A percentile compares a stretch with the other conserved stretches of the same genome.
phyloP scores from a whole-genome alignment of 257 asterid genomes.

The Gentiana dahurica region DNA sequence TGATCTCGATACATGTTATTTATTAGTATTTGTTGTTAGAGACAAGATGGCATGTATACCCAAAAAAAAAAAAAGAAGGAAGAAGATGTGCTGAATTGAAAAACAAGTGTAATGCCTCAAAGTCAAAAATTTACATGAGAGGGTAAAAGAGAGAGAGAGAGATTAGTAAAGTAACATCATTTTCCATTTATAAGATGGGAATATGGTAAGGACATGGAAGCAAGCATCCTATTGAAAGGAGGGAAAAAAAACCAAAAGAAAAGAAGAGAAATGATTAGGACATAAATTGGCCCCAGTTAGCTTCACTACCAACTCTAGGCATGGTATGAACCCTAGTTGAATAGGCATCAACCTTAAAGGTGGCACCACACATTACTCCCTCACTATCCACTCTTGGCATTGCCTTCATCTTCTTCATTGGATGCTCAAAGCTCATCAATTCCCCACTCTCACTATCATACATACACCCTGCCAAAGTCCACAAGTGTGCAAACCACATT shows the following conservation, averaged over 20 bases:
- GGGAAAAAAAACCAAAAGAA: too few relatives aligned
- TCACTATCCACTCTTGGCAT: constrained; percentile 95
- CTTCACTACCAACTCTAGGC: constrained; percentile 96
- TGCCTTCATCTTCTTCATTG: constrained; percentile 79
- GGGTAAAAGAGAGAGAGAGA: neutral
- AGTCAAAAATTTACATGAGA: constrained; percentile 11
- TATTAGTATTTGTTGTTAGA: too few relatives aligned
- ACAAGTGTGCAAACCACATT: neutral
- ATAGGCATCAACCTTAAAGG: constrained; percentile 68
- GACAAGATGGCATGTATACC: too few relatives aligned
- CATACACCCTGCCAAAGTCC: constrained; percentile 59
- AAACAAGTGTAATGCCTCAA: constrained; percentile 3
- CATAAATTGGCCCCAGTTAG: constrained; percentile 43
- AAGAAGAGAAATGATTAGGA: too few relatives aligned
- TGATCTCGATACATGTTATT: too few relatives aligned
- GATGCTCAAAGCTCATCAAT: constrained; percentile 84
- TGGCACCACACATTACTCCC: constrained; percentile 86
- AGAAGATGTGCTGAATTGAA: too few relatives aligned
- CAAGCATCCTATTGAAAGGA: too few relatives aligned
- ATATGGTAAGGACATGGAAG: too few relatives aligned
- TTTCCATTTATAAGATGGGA: too few relatives aligned
- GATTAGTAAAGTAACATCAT: too few relatives aligned
- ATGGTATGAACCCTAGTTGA: constrained; percentile 67
- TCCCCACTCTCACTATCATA: constrained; percentile 73
- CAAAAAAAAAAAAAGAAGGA: too few relatives aligned